phyloP scores from a whole-genome alignment of 2,329 filamentous ascomycete species.

The Bipolaris oryzae region DNA sequence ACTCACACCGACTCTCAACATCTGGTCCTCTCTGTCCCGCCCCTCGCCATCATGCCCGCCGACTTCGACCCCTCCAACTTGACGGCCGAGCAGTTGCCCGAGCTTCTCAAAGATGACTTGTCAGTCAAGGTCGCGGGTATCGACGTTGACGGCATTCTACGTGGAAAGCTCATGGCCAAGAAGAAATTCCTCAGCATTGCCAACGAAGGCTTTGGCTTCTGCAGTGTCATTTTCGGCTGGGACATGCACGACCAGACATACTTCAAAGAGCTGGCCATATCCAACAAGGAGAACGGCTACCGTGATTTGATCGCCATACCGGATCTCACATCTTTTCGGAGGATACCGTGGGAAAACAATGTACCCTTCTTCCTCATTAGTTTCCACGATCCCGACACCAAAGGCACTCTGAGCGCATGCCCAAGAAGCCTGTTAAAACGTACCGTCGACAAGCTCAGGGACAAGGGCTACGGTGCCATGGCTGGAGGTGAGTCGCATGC shows the following conservation, averaged over 20 bases:
- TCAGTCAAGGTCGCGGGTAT: slow-evolving; percentile 87
- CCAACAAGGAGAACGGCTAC: slow-evolving; percentile 90
- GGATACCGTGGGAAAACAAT: slow-evolving; percentile 90
- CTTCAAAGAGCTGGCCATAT: slow-evolving; percentile 81
- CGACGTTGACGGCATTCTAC: slow-evolving; percentile 84
- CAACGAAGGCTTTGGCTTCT: slow-evolving; percentile 86
- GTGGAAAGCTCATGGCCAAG: slow-evolving; percentile 90
- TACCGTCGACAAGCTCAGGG: slow-evolving; percentile 69
- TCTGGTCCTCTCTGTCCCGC: neutral
- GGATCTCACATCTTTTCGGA: slow-evolving; percentile 76
- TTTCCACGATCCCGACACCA: slow-evolving; percentile 82
- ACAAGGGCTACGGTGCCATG: slow-evolving; percentile 79
- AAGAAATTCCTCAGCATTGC: slow-evolving; percentile 88
- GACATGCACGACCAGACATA: slow-evolving; percentile 97
- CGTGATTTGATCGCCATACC: slow-evolving; percentile 82
- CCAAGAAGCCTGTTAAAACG: slow-evolving; percentile 76
- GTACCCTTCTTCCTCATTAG: slow-evolving; percentile 84
- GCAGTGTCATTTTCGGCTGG: slow-evolving; percentile 94
- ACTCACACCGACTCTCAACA: neutral
- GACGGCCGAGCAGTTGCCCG: slow-evolving; percentile 68
- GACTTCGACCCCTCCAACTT: slow-evolving; percentile 48
- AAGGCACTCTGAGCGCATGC: slow-evolving; percentile 74
- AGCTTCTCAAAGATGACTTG: slow-evolving; percentile 71
- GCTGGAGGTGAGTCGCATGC: slow-evolving; percentile 73
- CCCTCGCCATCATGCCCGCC: slow-evolving; percentile 17